These are phyloP conservation scores for Arthrobotrys megalospora DNA, from an alignment of 2,329 filamentous ascomycete genomes.

Conservation along the genomic window DNA sequence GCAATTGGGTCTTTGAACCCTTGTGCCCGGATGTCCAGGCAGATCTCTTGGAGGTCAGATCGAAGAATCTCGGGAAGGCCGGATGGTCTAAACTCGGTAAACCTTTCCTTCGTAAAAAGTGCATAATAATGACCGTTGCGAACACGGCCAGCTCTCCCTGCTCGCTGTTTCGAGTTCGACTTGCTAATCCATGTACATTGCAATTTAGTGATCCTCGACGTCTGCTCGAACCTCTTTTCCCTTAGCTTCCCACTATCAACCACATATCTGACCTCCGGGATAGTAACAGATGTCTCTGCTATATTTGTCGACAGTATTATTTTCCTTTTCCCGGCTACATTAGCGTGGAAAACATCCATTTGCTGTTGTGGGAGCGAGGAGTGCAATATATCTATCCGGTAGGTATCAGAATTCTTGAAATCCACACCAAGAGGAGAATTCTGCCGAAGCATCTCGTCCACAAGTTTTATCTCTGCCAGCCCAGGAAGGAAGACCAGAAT, in stretches of 20 bases:
- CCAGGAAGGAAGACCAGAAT: conserved; percentile 71
- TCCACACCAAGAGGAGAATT: conserved; percentile 67
- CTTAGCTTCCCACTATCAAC: conserved; percentile 69
- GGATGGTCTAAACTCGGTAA: conserved; percentile 63
- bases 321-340: conserved; percentile 69
- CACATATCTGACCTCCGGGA: conserved; percentile 71
- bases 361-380: conserved; percentile 69
- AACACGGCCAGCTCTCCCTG: conserved; percentile 71
- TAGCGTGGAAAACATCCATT: conserved; percentile 67
- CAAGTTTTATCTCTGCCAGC: conserved; percentile 63
- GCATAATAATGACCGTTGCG: conserved; percentile 71
- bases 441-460: conserved; percentile 67
- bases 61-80: conserved; percentile 69
- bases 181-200: conserved; percentile 70
- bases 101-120: conserved; percentile 67
- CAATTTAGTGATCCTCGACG: conserved; percentile 67
- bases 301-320: conserved; percentile 72
- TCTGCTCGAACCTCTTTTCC: conserved; percentile 68
- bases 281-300: conserved; percentile 71
- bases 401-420: conserved; percentile 67
- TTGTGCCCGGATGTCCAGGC: conserved; percentile 69
- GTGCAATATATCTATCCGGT: conserved; percentile 70
- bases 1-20: conserved; percentile 67
- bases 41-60: conserved; percentile 69
- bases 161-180: conserved; percentile 70